phyloP scores from a whole-genome alignment of 345 rosid species.

The Tarenaya hassleriana region DNA sequence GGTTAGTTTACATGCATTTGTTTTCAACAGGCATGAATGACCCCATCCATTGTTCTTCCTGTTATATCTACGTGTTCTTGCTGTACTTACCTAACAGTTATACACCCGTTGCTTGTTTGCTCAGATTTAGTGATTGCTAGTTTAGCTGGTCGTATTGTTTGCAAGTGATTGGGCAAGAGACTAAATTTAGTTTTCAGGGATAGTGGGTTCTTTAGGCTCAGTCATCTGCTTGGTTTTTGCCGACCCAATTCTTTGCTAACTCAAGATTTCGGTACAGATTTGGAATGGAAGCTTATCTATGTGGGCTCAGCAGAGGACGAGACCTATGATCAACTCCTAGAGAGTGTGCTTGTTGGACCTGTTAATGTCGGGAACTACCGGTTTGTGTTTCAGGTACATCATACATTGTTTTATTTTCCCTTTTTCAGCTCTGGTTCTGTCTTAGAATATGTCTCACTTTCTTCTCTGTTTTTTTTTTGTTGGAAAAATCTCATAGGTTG shows the following conservation, averaged over 20 bases:
- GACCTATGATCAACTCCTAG: slow-evolving; percentile 71
- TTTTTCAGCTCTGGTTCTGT: neutral
- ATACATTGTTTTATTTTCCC: neutral
- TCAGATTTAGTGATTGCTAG: neutral
- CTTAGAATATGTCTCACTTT: neutral
- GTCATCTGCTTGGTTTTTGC: neutral
- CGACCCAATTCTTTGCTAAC: no score
- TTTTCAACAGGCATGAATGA: no score
- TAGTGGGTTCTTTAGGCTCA: neutral
- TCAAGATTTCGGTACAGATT: slow-evolving; percentile 38
- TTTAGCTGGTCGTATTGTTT: neutral
- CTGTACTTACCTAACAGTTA: no score
- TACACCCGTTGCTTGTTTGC: no score
- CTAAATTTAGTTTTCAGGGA: neutral
- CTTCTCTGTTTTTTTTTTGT: neutral
- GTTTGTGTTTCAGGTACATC: slow-evolving; percentile 64
- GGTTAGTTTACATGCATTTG: no score
- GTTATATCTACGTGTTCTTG: no score
- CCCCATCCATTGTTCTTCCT: no score
- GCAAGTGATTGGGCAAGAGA: neutral
- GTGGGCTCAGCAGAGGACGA: slow-evolving; percentile 98
- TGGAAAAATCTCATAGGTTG: slow-evolving; percentile 42
- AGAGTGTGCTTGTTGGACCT: slow-evolving; percentile 94
- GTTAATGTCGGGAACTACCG: slow-evolving; percentile 90
- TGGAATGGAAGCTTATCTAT: slow-evolving; percentile 95